Conservation (phyloP, 2,329 filamentous ascomycete genomes). For the Stromatinia cepivora region DNA sequence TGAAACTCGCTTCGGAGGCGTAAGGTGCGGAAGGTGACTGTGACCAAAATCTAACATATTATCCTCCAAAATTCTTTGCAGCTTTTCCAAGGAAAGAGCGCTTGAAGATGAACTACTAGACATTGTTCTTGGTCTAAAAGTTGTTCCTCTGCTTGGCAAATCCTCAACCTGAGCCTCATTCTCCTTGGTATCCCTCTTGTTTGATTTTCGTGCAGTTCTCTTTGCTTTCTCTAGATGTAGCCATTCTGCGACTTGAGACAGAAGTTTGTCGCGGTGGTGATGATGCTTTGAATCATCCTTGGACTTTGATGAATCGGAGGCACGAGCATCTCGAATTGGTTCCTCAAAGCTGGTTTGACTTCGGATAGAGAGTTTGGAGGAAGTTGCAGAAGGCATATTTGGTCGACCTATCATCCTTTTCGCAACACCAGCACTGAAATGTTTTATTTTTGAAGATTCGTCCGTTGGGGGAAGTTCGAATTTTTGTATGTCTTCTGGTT, state of each 20-base stretch:
- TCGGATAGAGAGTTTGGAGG: slow-evolving; percentile 32
- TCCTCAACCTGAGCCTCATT: slow-evolving; percentile 16
- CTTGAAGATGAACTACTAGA: slow-evolving; percentile 68
- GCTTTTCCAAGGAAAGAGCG: slow-evolving; percentile 71
- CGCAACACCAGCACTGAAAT: slow-evolving; percentile 33
- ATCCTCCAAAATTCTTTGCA: slow-evolving; percentile 77
- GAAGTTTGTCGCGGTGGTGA: slow-evolving; percentile 51
- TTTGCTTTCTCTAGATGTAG: slow-evolving; percentile 75
- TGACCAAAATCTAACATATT: slow-evolving; percentile 49
- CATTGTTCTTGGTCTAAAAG: slow-evolving; percentile 45
- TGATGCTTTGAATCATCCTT: slow-evolving; percentile 32
- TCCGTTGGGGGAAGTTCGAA: slow-evolving; percentile 26
- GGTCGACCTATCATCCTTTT: slow-evolving; percentile 37
- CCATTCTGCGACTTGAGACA: slow-evolving; percentile 81
- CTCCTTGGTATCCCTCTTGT: slow-evolving; percentile 41
- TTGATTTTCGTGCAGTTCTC: slow-evolving; percentile 56
- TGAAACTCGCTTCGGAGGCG: slow-evolving; percentile 33
- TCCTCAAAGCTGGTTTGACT: slow-evolving; percentile 38
- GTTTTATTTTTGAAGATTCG: slow-evolving; percentile 33
- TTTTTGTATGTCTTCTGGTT: slow-evolving; percentile 33
- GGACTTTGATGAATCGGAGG: slow-evolving; percentile 23
- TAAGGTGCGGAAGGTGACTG: slow-evolving; percentile 33
- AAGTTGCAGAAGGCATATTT: slow-evolving; percentile 28
- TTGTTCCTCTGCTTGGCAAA: slow-evolving; percentile 24
- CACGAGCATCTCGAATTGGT: background rate